phyloP scores from a whole-genome alignment of 2,329 filamentous ascomycete species.

The Sphaerulina musiva region DNA sequence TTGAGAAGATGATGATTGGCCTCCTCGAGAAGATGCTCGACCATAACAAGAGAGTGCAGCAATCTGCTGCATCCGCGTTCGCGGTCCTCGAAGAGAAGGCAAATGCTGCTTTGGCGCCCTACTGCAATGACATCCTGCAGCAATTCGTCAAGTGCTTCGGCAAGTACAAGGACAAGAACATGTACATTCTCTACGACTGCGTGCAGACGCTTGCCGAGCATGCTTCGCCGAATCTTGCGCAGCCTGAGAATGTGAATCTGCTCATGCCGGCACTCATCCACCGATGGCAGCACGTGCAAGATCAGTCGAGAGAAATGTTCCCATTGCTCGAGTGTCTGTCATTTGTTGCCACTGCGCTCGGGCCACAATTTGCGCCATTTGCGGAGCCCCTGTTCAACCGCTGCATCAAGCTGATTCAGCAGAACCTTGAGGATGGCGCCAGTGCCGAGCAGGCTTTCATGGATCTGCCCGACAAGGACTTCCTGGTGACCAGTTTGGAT shows the following conservation, averaged over 20 bases:
- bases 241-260: conserved; percentile 69
- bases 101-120: conserved; percentile 70
- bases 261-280: conserved; percentile 90
- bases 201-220: conserved; percentile 94
- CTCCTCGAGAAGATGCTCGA: conserved; percentile 93
- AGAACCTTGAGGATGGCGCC: conserved; percentile 76
- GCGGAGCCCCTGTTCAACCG: conserved; percentile 77
- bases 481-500: conserved; percentile 89
- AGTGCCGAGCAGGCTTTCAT: conserved; percentile 61
- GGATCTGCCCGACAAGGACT: conserved; percentile 90
- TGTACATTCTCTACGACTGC: conserved; percentile 98
- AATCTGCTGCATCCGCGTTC: conserved; percentile 91
- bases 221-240: conserved; percentile 73
- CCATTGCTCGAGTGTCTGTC: conserved; percentile 93
- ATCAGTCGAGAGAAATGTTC: conserved; percentile 89
- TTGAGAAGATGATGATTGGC: conserved; percentile 95
- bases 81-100: conserved; percentile 94
- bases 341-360: conserved; percentile 83
- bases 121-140: conserved; percentile 80
- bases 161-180: conserved; percentile 97
- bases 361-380: conserved; percentile 74
- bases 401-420: conserved; percentile 85
- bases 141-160: conserved; percentile 90
- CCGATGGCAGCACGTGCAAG: conserved; percentile 77
- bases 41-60: conserved; percentile 94